These are phyloP conservation scores for Diaporthe ilicicola DNA, from an alignment of 2,329 filamentous ascomycete genomes.

Conservation along the genomic window DNA sequence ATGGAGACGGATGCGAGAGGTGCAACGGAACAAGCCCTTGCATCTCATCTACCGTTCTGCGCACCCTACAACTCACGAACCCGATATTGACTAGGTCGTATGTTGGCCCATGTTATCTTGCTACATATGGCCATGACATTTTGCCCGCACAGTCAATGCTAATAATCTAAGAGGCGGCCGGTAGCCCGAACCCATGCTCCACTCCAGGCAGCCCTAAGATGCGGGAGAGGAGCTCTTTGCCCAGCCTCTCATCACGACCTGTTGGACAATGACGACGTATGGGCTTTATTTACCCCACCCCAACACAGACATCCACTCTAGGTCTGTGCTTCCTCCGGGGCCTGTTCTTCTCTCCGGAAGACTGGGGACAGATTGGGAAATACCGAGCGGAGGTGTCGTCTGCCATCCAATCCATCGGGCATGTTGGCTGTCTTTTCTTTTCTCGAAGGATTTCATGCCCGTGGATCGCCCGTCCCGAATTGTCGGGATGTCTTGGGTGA, in stretches of 20 bases:
- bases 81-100: slow-evolving; percentile 9
- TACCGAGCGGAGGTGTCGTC: slow-evolving; percentile 12
- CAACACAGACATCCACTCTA: slow-evolving; percentile 16
- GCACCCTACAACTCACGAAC: not conserved
- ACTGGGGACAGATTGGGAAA: slow-evolving; percentile 16
- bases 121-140: not conserved
- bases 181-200: slow-evolving; percentile 7
- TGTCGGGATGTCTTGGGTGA: slow-evolving; percentile 19
- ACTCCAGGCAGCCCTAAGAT: not conserved
- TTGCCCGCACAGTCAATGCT: slow-evolving; percentile 17
- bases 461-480: slow-evolving; percentile 14
- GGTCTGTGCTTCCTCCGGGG: slow-evolving; percentile 15
- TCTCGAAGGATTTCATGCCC: slow-evolving; percentile 21
- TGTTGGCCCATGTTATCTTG: slow-evolving; percentile 12
- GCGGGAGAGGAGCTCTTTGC: too few species aligned
- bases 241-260: not conserved
- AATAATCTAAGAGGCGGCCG: slow-evolving; percentile 19
- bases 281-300: not conserved
- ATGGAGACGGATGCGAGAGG: not conserved
- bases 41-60: not conserved
- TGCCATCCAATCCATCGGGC: slow-evolving; percentile 5
- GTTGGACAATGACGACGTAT: not conserved
- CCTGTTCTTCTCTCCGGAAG: not conserved
- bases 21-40: slow-evolving; percentile 14
- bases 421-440: slow-evolving; percentile 1